A percentile compares a stretch with the other conserved stretches of the same genome.
Conservation (phyloP, 164 flowering plant genomes). For the Taxillus chinensis region DNA sequence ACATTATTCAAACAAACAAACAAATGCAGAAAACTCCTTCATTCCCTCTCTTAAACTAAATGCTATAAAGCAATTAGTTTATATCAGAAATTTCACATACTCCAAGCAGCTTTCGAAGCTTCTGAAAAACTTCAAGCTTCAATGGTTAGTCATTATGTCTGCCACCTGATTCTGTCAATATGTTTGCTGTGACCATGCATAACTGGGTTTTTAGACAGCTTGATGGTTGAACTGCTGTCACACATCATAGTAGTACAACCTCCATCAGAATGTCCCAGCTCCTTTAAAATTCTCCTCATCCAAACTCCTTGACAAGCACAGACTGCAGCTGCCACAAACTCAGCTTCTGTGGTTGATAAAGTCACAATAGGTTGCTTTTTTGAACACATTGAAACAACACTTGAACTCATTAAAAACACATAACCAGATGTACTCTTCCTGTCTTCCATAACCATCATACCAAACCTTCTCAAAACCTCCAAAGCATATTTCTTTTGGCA, state of each 20-base stretch:
- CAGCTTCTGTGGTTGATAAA: conserved; percentile 16
- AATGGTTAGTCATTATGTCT: not conserved
- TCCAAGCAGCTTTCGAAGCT: not conserved
- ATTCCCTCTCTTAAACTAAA: conserved; percentile 8
- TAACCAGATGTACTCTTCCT: conserved; percentile 21
- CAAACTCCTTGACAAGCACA: conserved; percentile 16
- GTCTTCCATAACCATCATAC: conserved; percentile 12
- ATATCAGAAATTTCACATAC: not conserved
- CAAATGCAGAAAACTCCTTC: too few relatives aligned
- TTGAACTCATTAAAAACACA: conserved; percentile 11
- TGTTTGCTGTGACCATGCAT: conserved; percentile 9
- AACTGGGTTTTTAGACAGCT: conserved; percentile 11
- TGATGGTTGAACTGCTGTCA: conserved; percentile 10
- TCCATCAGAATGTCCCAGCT: conserved; percentile 2
- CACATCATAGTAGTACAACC: conserved; percentile 8
- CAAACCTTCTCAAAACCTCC: conserved; percentile 15
- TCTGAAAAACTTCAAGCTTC: conserved; percentile 5
- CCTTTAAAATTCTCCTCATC: conserved; percentile 8
- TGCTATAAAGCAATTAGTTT: conserved; percentile 1
- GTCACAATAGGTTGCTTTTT: conserved; percentile 16
- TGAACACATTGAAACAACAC: conserved; percentile 17
- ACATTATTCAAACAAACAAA: too few relatives aligned
- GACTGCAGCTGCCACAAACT: conserved; percentile 14
- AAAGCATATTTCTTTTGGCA: conserved; percentile 18
- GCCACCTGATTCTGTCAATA: not conserved